Percentiles rank a stretch among this genome's conserved stretches.
These are phyloP conservation scores for Trifolium repens DNA, from an alignment of 306 rosid genomes.

Conservation along the genomic window DNA sequence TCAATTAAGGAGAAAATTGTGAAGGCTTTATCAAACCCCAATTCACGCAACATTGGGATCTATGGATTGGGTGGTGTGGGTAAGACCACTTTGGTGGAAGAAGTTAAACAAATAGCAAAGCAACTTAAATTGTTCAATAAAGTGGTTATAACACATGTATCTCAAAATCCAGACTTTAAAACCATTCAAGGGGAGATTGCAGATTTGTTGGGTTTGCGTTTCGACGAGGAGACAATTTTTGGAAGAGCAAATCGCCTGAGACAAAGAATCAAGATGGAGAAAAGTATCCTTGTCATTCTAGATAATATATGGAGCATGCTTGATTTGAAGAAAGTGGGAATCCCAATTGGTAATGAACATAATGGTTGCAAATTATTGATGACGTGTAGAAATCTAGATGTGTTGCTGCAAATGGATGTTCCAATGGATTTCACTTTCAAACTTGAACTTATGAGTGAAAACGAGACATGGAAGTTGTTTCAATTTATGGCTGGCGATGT, in stretches of 20 bases:
- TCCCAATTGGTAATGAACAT: not conserved
- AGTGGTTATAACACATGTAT: too few relatives aligned
- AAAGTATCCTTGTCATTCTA: not conserved
- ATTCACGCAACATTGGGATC: not conserved
- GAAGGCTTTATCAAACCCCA: not conserved
- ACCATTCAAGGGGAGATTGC: not conserved
- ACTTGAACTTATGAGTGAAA: not conserved
- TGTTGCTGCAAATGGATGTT: not conserved
- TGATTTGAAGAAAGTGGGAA: constrained; percentile 10
- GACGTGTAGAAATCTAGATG: not conserved
- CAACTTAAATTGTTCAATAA: constrained; percentile 3
- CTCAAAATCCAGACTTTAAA: too few relatives aligned
- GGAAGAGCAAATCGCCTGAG: not conserved
- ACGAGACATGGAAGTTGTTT: not conserved
- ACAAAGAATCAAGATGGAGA: not conserved
- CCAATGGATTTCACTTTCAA: not conserved
- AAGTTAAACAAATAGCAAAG: not conserved
- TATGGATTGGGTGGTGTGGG: too few relatives aligned
- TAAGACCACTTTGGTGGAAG: not conserved
- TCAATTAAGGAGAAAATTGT: not conserved
- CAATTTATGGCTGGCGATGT: not conserved
- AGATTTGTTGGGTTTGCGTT: not conserved
- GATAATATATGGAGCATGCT: not conserved
- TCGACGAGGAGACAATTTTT: not conserved
- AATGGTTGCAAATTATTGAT: not conserved